Percentiles rank a stretch among this genome's conserved stretches.
These are phyloP conservation scores for Straminergon stramineum DNA, from an alignment of 225 moss, liverwort and hornwort genomes.

Conservation along the genomic window DNA sequence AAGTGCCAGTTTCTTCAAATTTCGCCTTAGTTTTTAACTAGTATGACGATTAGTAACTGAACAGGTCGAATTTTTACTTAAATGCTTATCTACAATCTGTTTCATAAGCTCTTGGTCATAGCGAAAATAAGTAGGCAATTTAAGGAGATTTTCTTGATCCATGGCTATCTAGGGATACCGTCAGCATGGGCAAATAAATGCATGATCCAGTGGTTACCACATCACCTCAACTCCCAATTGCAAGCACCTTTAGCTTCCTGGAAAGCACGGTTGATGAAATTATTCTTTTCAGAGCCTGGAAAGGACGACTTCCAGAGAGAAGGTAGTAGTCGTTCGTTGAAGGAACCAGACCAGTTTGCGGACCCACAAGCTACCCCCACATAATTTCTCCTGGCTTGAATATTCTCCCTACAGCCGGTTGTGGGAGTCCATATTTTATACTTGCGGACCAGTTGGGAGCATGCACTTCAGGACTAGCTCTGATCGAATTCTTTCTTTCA, in stretches of 20 bases:
- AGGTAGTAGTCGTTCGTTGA: neutral
- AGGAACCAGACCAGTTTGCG: neutral
- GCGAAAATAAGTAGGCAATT: neutral
- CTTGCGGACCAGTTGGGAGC: neutral
- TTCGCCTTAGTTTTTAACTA: neutral
- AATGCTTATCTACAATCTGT: neutral
- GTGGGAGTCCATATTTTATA: neutral
- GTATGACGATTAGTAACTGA: neutral
- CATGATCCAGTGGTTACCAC: neutral
- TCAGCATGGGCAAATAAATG: neutral
- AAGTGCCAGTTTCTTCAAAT: neutral
- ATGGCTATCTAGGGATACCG: neutral
- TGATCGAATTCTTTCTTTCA: neutral
- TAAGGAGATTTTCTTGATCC: neutral
- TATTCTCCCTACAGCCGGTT: neutral
- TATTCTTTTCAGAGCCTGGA: neutral
- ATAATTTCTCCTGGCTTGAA: neutral
- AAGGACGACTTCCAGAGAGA: neutral
- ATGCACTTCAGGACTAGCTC: neutral
- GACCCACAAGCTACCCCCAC: neutral
- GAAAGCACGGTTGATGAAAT: neutral
- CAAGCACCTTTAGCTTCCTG: neutral
- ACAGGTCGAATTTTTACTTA: neutral
- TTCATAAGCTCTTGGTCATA: neutral
- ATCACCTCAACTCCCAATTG: neutral